Base-by-base conservation (phyloP, 2,329 filamentous ascomycete genomes). In the Colletotrichum eleusines region DNA sequence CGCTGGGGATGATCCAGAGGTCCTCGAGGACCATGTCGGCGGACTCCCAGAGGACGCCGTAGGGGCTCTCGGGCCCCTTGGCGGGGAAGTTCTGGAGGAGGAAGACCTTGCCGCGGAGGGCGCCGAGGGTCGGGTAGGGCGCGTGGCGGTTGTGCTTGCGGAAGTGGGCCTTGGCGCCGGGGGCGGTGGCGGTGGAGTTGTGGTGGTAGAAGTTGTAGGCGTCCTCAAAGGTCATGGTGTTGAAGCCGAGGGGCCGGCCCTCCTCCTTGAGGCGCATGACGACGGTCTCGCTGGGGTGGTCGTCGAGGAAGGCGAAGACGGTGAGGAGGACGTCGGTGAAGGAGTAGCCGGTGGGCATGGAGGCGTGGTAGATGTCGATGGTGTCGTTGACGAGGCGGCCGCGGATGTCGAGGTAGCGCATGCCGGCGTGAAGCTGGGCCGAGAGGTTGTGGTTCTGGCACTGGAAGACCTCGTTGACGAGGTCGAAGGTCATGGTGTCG, bases 201-300 rank as follows among this genome's bases (percentile, higher is more conserved):
- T 79, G 75, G 44, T 79, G 78, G 75, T 85, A 83, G 64, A 77
- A 74, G 73, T 83, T 79, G 74, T 87, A 83, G 62, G 83, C 82
- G 28, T 82, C 79, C 71, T 85, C 81, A 63, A 87, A 87, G n/a
- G 81, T 76, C 16, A 78, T 69, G 33, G 77, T 78, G 75, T 81
- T 80, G 63, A 76, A 16, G 71, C 80, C 77, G 40, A 85, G 72
- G 9, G 82, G 81, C 4, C 69, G 58, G 14, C 80, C 82, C 72
- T 87, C 85, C 60, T 86, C 81, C 76, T 86, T 86, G 66, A 87
- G 78, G 1, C 85, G 84, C 82, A 87, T 80, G 60, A 87, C 71
- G 66, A 87, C 76, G n/a, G 82, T 77, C 75, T 86, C 84, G 16
- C 79, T 79, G 0, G 85, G 84, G 72, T 86, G 77, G 4, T 70